Evolutionary conservation across 1,139 yeast genomes (phyloP).

Genomic region (Saccharomyces hybrid): DNA sequence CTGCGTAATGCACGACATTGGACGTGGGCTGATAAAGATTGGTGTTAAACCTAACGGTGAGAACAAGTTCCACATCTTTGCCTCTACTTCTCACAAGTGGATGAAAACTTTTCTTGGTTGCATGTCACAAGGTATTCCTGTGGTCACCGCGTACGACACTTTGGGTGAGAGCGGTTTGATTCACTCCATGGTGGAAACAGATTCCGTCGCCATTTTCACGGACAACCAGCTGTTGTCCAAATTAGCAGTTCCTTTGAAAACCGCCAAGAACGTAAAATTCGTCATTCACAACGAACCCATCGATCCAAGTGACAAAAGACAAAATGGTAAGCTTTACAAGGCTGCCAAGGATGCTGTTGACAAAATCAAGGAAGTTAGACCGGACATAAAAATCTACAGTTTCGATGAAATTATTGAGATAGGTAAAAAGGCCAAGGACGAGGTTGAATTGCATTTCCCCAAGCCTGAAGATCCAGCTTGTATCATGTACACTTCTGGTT

Average conservation of each 20-base stretch:
- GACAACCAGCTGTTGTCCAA: slow-evolving; percentile 66
- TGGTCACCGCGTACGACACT: slow-evolving; percentile 96
- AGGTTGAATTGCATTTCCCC: slow-evolving; percentile 39
- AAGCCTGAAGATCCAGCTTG: slow-evolving; percentile 73
- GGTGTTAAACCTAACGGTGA: slow-evolving; percentile 63
- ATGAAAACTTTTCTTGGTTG: slow-evolving; percentile 79
- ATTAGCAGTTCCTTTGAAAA: slow-evolving; percentile 63
- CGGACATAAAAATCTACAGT: slow-evolving; percentile 65
- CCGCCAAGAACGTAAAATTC: slow-evolving; percentile 54
- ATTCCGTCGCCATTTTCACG: slow-evolving; percentile 68
- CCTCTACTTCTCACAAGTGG: slow-evolving; percentile 83
- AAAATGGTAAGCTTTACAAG: slow-evolving; percentile 48
- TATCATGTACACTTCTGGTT: slow-evolving; percentile 98
- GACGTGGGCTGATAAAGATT: slow-evolving; percentile 65
- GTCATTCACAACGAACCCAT: slow-evolving; percentile 67
- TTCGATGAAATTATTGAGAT: slow-evolving; percentile 56
- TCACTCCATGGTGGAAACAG: slow-evolving; percentile 79
- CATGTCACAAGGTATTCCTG: slow-evolving; percentile 69
- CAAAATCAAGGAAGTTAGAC: slow-evolving; percentile 55
- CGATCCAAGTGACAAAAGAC: slow-evolving; percentile 56
- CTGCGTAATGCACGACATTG: slow-evolving; percentile 45
- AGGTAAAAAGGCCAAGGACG: slow-evolving; percentile 47
- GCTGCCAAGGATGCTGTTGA: slow-evolving; percentile 52
- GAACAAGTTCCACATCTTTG: slow-evolving; percentile 74
- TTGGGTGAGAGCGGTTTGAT: slow-evolving; percentile 87